A percentile compares a stretch with the other conserved stretches of the same genome.
Conservation (phyloP, 306 rosid species). For the Cucumis cinereus region DNA sequence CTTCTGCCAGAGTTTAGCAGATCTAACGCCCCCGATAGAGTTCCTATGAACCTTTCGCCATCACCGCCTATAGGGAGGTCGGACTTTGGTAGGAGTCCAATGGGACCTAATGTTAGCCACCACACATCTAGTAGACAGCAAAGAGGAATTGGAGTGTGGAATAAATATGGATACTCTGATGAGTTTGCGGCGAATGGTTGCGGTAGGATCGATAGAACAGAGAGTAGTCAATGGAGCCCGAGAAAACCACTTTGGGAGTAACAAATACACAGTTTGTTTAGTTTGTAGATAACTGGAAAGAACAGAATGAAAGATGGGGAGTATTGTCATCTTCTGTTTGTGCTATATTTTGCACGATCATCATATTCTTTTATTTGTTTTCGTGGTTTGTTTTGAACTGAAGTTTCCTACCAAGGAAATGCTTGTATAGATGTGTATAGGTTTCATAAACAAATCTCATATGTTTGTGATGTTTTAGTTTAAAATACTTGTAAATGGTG, state of each 20-base stretch:
- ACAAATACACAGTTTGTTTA: neutral
- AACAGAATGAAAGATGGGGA: neutral
- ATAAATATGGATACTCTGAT: slow-evolving; percentile 13
- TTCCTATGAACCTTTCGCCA: neutral
- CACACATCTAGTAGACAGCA: slow-evolving; percentile 16
- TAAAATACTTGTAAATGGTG: neutral
- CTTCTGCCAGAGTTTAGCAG: slow-evolving; percentile 14
- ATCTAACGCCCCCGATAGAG: slow-evolving; percentile 19
- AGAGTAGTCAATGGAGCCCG: slow-evolving; percentile 27
- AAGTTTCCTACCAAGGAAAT: neutral
- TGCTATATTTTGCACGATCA: neutral
- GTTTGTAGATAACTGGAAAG: neutral
- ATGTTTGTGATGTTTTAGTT: neutral
- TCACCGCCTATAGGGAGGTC: slow-evolving; percentile 11
- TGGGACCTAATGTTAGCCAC: slow-evolving; percentile 12
- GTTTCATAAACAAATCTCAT: neutral
- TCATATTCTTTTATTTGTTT: neutral
- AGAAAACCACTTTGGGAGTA: slow-evolving; percentile 25
- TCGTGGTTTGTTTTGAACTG: neutral
- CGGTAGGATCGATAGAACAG: slow-evolving; percentile 19
- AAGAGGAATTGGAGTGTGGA: slow-evolving; percentile 15
- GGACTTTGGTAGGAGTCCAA: slow-evolving; percentile 10
- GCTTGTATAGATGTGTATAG: slow-evolving; percentile 1
- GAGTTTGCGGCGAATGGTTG: slow-evolving; percentile 10
- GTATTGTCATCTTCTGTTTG: neutral